phyloP scores from a whole-genome alignment of 176 grass and related monocot species.

The Aegilops speltoides region DNA sequence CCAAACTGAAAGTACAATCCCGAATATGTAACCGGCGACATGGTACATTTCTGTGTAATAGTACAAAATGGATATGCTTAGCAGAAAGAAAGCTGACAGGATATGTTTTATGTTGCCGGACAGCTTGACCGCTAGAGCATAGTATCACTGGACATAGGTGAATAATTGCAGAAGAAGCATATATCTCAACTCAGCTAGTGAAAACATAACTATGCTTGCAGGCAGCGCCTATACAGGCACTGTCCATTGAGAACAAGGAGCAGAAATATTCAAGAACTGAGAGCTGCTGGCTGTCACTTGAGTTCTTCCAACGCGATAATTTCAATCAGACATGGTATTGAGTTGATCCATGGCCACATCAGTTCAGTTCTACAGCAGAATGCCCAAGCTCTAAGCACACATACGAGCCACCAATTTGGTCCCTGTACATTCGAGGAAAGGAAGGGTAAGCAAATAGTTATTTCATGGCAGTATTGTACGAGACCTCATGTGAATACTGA shows the following conservation, averaged over 20 bases:
- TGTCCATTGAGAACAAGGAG: background rate
- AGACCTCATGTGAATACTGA: background rate
- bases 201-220: background rate
- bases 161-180: background rate
- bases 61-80: background rate
- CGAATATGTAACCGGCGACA: background rate
- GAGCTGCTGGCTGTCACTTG: background rate
- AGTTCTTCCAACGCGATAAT: background rate
- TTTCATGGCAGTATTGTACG: background rate
- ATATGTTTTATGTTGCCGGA: background rate
- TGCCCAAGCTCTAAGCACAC: background rate
- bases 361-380: constrained; percentile 1
- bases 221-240: background rate
- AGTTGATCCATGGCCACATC: background rate
- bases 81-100: background rate
- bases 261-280: background rate
- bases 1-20: background rate
- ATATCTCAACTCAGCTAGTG: background rate
- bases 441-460: background rate
- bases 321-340: background rate
- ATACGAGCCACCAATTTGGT: constrained; percentile 47
- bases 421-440: background rate
- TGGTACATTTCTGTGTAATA: background rate
- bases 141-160: background rate
- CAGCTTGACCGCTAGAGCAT: background rate